Evolutionary conservation across 345 rosid species (phyloP).

Genomic region (Hypericum androsaemum): DNA sequence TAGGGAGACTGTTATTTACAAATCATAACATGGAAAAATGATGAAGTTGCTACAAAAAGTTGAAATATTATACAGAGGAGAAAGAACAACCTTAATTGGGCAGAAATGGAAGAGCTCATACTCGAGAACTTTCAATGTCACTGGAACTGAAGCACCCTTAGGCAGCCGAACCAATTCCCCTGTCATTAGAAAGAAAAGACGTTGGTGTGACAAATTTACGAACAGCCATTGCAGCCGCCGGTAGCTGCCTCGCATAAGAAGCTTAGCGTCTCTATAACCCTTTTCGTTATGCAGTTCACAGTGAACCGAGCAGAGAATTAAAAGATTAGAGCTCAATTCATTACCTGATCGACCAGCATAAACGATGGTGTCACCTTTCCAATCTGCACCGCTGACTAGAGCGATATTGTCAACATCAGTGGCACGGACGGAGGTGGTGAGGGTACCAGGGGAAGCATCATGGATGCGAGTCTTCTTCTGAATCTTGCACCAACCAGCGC

Average conservation of each 20-base stretch:
- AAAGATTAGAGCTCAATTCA: no score
- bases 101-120: slow-evolving; percentile 85
- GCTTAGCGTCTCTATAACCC: no score
- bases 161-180: slow-evolving; percentile 72
- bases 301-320: no score
- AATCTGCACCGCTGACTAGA: slow-evolving; percentile 62
- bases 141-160: slow-evolving; percentile 63
- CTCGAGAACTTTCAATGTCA: slow-evolving; percentile 72
- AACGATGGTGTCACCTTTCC: slow-evolving; percentile 66
- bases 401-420: slow-evolving; percentile 63
- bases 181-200: slow-evolving; percentile 18
- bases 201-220: no score
- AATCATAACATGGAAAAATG: no score
- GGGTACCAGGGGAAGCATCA: slow-evolving; percentile 76
- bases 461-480: slow-evolving; percentile 76
- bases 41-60: no score
- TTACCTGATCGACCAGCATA: slow-evolving; percentile 75
- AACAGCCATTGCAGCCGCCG: no score
- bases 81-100: slow-evolving; percentile 51
- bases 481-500: slow-evolving; percentile 94
- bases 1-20: no score
- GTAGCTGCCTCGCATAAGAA: no score
- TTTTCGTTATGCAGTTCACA: no score
- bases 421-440: slow-evolving; percentile 49
- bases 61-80: not conserved